Evolutionary conservation across 805 yeast species (phyloP).

Genomic region (Yarrowia sp.): DNA sequence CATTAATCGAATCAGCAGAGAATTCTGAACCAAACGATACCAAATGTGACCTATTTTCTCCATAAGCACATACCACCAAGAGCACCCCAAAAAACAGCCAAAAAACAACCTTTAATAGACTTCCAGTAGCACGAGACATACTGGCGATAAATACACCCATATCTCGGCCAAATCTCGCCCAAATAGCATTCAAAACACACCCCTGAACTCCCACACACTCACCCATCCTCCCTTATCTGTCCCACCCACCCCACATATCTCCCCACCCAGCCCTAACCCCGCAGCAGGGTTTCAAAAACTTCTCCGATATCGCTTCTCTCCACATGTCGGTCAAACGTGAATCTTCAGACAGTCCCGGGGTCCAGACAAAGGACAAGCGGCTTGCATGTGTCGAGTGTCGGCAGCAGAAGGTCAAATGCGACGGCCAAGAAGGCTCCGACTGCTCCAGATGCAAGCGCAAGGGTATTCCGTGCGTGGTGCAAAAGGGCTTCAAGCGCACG

Average conservation of each 20-base stretch:
- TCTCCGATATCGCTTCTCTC: constrained; percentile 17
- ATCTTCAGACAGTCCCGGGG: constrained; percentile 3
- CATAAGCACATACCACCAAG: not conserved
- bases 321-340: constrained; percentile 21
- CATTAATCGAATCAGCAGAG: not conserved
- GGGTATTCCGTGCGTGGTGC: constrained; percentile 65
- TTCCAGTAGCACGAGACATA: too few species aligned
- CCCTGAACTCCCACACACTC: too few species aligned
- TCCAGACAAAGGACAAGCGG: constrained; percentile 42
- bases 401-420: constrained; percentile 90
- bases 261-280: not conserved
- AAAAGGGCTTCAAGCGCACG: constrained; percentile 82
- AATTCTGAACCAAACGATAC: not conserved
- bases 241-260: not conserved
- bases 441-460: constrained; percentile 80
- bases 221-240: too few species aligned
- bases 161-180: not conserved
- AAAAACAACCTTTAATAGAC: too few species aligned
- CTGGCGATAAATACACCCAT: too few species aligned
- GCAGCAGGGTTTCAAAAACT: not conserved
- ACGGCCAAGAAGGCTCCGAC: constrained; percentile 70
- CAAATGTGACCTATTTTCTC: not conserved
- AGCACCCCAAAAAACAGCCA: too few species aligned
- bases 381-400: constrained; percentile 96
- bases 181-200: not conserved